Conservation (phyloP, 2,329 filamentous ascomycete genomes). For the Rhinocladiella similis region DNA sequence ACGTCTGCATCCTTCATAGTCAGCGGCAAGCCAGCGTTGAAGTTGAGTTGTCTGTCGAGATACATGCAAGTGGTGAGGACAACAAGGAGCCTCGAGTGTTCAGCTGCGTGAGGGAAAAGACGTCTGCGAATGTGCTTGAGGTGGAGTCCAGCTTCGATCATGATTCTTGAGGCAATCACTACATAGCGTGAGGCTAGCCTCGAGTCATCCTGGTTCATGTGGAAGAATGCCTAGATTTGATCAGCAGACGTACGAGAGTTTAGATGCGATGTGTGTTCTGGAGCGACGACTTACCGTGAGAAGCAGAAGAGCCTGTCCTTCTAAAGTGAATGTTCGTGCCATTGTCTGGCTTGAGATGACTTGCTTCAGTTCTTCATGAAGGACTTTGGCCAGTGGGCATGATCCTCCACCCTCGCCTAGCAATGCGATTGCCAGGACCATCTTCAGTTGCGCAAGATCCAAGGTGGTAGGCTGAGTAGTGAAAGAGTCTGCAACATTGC, state of each 20-base stretch:
- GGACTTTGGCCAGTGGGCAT: neutral
- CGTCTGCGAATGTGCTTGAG: slow-evolving; percentile 4
- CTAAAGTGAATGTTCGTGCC: slow-evolving; percentile 8
- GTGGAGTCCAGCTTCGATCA: slow-evolving; percentile 16
- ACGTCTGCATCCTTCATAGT: slow-evolving; percentile 14
- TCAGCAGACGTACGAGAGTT: neutral
- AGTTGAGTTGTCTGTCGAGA: slow-evolving; percentile 17
- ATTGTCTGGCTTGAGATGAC: slow-evolving; percentile 7
- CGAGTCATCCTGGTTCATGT: slow-evolving; percentile 13
- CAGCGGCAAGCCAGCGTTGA: slow-evolving; percentile 15
- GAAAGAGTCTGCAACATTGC: no score
- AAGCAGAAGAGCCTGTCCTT: slow-evolving; percentile 12
- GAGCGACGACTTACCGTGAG: slow-evolving; percentile 6
- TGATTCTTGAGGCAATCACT: slow-evolving; percentile 8
- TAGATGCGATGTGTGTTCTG: neutral
- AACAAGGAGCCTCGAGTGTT: slow-evolving; percentile 6
- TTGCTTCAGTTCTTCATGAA: slow-evolving; percentile 5
- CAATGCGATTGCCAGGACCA: slow-evolving; percentile 10
- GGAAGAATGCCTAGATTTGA: slow-evolving; percentile 6
- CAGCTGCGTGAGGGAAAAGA: neutral
- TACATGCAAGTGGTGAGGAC: slow-evolving; percentile 11
- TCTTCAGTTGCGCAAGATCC: slow-evolving; percentile 11
- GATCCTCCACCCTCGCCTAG: slow-evolving; percentile 13
- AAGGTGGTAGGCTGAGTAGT: neutral
- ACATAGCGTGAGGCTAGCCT: slow-evolving; percentile 15